phyloP scores from a whole-genome alignment of 176 grass and related monocot genomes.

The Cocos nucifera region DNA sequence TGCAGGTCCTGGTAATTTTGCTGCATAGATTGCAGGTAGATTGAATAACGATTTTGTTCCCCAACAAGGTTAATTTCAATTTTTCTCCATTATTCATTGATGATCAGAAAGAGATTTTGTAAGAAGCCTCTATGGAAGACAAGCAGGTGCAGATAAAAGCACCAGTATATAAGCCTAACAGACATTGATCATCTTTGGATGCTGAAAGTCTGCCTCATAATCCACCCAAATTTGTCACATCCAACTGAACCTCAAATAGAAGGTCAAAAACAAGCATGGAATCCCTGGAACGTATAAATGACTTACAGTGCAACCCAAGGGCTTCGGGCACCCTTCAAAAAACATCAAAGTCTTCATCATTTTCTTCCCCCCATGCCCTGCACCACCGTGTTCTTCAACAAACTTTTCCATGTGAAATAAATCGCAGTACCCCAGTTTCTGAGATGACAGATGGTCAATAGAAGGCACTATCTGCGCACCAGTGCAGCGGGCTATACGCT shows the following conservation, averaged over 20 bases:
- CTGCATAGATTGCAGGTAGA: too few species aligned
- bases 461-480: constrained; percentile 88
- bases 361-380: constrained; percentile 45
- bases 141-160: too few species aligned
- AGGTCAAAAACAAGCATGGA: neutral
- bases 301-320: constrained; percentile 95
- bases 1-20: too few species aligned
- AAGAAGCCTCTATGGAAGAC: too few species aligned
- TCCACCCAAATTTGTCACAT: neutral
- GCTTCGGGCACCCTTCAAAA: constrained; percentile 88
- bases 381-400: constrained; percentile 42
- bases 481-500: constrained; percentile 79
- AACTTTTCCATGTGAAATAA: constrained; percentile 90
- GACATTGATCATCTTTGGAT: too few species aligned
- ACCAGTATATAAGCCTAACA: too few species aligned
- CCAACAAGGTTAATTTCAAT: too few species aligned
- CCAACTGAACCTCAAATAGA: neutral
- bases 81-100: too few species aligned
- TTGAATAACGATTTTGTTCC: too few species aligned
- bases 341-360: constrained; percentile 79
- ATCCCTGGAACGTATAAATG: constrained; percentile 14
- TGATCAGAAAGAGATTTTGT: too few species aligned
- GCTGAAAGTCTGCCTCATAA: too few species aligned
- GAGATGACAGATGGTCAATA: constrained; percentile 61
- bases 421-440: constrained; percentile 77